These are phyloP conservation scores for Phialemonium atrogriseum DNA, from an alignment of 2,329 filamentous ascomycete genomes.

Conservation along the genomic window DNA sequence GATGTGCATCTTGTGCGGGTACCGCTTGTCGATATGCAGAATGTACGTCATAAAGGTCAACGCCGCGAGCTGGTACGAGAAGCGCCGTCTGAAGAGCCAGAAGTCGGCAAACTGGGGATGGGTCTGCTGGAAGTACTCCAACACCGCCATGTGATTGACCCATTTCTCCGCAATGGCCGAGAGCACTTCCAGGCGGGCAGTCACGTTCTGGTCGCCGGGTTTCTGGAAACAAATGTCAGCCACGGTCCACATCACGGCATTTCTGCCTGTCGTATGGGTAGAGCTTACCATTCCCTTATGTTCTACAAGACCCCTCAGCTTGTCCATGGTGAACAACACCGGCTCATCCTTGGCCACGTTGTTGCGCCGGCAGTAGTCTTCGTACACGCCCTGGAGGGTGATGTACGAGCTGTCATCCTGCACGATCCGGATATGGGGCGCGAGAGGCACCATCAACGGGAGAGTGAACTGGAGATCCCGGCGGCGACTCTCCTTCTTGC, in stretches of 20 bases:
- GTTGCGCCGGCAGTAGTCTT: conserved; percentile 87
- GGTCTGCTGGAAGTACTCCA: conserved; percentile 82
- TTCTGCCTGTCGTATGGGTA: too few species aligned
- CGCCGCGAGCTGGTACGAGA: conserved; percentile 90
- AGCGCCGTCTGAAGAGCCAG: conserved; percentile 96
- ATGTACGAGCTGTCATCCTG: conserved; percentile 94
- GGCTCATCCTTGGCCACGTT: conserved; percentile 92
- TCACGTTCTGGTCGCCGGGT: conserved; percentile 59
- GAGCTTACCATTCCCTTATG: conserved; percentile 50
- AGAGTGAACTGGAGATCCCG: conserved; percentile 94
- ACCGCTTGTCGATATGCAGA: conserved; percentile 92
- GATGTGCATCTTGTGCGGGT: conserved; percentile 92
- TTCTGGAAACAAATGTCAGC: conserved; percentile 36
- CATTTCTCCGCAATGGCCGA: conserved; percentile 89
- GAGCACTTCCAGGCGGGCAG: conserved; percentile 83
- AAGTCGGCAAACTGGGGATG: conserved; percentile 90
- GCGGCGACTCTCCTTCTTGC: conserved; percentile 90
- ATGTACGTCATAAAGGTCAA: conserved; percentile 99
- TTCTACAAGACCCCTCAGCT: conserved; percentile 69
- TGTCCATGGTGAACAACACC: conserved; percentile 90
- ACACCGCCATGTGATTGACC: conserved; percentile 72
- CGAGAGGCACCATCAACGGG: conserved; percentile 89
- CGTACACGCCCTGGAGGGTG: conserved; percentile 88
- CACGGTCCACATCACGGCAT: too few species aligned
- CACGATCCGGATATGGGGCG: conserved; percentile 88